These are phyloP conservation scores for Solanum hybrid DNA, from an alignment of 305 asterid species.

Conservation along the genomic window DNA sequence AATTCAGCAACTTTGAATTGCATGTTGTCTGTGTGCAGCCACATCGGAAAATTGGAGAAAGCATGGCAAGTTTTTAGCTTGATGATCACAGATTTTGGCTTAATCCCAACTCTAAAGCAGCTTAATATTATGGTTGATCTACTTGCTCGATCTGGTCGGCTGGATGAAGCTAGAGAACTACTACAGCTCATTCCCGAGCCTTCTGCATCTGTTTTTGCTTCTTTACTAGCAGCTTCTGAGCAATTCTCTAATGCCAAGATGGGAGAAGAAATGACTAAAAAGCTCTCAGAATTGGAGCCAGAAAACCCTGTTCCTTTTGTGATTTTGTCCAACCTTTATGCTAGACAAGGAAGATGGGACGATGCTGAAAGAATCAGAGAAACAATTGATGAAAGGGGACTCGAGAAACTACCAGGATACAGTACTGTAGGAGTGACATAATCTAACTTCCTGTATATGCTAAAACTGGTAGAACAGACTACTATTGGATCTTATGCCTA, in stretches of 20 bases:
- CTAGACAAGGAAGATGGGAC: constrained; percentile 72
- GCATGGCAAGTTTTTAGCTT: constrained; percentile 51
- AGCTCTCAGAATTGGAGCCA: constrained; percentile 53
- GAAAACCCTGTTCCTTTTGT: constrained; percentile 63
- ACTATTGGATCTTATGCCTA: not conserved
- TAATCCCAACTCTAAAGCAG: constrained; percentile 61
- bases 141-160: constrained; percentile 63
- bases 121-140: constrained; percentile 51
- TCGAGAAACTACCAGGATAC: constrained; percentile 48
- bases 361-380: constrained; percentile 57
- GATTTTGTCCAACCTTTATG: constrained; percentile 76
- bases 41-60: constrained; percentile 44
- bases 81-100: constrained; percentile 38
- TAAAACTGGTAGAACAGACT: not conserved
- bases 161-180: constrained; percentile 65
- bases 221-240: constrained; percentile 63
- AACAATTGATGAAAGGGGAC: constrained; percentile 40
- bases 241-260: constrained; percentile 36
- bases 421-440: constrained; percentile 39
- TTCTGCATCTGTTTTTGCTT: constrained; percentile 41
- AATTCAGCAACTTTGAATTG: constrained; percentile 61
- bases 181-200: constrained; percentile 37
- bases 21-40: constrained; percentile 64
- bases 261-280: constrained; percentile 52
- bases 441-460: not conserved